A percentile compares a stretch with the other conserved stretches of the same genome.
Evolutionary conservation across 176 grass and related monocot species (phyloP).

Genomic region (Oryza meridionalis): DNA sequence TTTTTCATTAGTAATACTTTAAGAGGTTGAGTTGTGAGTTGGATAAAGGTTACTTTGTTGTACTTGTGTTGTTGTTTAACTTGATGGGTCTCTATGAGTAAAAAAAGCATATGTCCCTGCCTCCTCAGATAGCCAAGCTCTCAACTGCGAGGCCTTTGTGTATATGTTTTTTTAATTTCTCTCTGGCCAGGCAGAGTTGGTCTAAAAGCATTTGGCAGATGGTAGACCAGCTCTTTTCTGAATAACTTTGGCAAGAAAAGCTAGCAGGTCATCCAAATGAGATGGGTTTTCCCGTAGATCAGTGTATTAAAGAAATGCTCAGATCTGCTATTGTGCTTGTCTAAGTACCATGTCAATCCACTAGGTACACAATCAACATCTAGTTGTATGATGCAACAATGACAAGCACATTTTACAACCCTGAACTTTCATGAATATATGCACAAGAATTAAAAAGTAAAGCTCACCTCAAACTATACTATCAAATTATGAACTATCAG

Average conservation of each 20-base stretch:
- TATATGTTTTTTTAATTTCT: neutral
- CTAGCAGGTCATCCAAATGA: neutral
- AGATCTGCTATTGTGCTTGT: neutral
- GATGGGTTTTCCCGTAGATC: neutral
- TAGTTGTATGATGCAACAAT: neutral
- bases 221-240: neutral
- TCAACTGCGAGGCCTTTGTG: too few relatives aligned
- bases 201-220: constrained; percentile 6
- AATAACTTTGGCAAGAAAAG: neutral
- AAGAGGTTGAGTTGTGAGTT: neutral
- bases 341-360: neutral
- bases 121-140: too few relatives aligned
- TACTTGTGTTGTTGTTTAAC: constrained; percentile 4
- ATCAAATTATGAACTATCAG: neutral
- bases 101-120: neutral
- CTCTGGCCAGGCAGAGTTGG: neutral
- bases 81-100: neutral
- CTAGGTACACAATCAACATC: neutral
- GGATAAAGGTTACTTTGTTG: neutral
- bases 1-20: neutral
- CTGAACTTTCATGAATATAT: neutral
- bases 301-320: neutral
- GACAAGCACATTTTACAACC: neutral
- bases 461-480: neutral
- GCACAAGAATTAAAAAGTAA: neutral